phyloP scores from a whole-genome alignment of 306 rosid genomes.

The Rosa chinensis region DNA sequence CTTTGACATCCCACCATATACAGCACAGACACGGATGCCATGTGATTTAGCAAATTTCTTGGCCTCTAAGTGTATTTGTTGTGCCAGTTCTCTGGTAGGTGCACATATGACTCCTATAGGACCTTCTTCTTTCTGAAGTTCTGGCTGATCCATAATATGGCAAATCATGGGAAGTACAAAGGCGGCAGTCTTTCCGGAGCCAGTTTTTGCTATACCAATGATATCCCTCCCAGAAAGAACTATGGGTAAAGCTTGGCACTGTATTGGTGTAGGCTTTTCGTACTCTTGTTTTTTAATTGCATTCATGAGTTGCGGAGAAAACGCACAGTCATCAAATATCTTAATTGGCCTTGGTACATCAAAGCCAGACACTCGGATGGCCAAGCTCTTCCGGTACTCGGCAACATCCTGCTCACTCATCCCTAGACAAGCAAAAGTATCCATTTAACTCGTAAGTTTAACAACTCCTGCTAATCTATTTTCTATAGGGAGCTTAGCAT shows the following conservation, averaged over 20 bases:
- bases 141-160: constrained; percentile 99
- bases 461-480: neutral
- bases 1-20: constrained; percentile 98
- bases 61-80: constrained; percentile 83
- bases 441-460: neutral
- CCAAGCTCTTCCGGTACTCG: constrained; percentile 80
- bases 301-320: constrained; percentile 78
- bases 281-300: constrained; percentile 88
- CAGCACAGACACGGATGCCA: constrained; percentile 83
- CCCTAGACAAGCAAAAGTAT: constrained; percentile 41
- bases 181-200: constrained; percentile 98
- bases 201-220: constrained; percentile 96
- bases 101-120: constrained; percentile 99
- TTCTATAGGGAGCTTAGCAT: neutral
- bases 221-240: constrained; percentile 91
- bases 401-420: constrained; percentile 85
- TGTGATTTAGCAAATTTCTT: constrained; percentile 83
- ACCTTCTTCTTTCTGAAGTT: constrained; percentile 95
- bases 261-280: constrained; percentile 88
- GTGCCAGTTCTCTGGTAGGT: constrained; percentile 94
- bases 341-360: constrained; percentile 86
- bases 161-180: constrained; percentile 98
- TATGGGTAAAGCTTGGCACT: constrained; percentile 86
- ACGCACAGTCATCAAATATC: constrained; percentile 79
- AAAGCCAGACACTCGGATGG: constrained; percentile 87